Conservation (phyloP, 495 filamentous ascomycete genomes). For the Hypoxylon fuscum region DNA sequence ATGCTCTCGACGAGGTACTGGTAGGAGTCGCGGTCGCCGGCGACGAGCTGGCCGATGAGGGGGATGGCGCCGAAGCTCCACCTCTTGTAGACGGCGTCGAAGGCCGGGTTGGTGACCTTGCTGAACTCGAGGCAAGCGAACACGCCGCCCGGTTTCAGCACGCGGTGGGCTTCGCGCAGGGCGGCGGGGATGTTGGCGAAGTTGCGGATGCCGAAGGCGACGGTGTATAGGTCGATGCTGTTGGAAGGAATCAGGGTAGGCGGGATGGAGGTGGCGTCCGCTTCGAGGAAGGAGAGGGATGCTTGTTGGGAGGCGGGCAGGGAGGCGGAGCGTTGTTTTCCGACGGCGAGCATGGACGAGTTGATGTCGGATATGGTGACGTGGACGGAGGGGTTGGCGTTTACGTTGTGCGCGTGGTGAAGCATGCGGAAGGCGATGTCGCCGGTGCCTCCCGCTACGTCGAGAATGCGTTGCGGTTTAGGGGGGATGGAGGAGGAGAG, state of each 20-base stretch:
- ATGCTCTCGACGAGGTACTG: constrained; percentile 99
- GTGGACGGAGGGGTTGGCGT: constrained; percentile 77
- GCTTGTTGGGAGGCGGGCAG: constrained; percentile 58
- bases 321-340: constrained; percentile 71
- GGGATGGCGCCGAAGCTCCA: constrained; percentile 97
- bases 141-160: constrained; percentile 92
- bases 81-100: constrained; percentile 90
- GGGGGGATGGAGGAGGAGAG: constrained; percentile 63
- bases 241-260: constrained; percentile 62
- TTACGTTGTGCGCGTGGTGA: constrained; percentile 83
- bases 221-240: constrained; percentile 90
- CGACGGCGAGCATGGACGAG: constrained; percentile 89
- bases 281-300: constrained; percentile 78
- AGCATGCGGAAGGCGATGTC: constrained; percentile 98
- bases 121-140: constrained; percentile 98
- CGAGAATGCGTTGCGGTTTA: constrained; percentile 77
- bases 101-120: constrained; percentile 74
- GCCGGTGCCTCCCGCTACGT: constrained; percentile 96
- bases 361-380: constrained; percentile 97
- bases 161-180: constrained; percentile 80
- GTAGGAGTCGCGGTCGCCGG: constrained; percentile 93
- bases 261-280: constrained; percentile 84
- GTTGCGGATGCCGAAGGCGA: constrained; percentile 97
- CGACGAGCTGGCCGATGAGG: constrained; percentile 93
- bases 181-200: constrained; percentile 88